Percentiles rank a stretch among this genome's conserved stretches.
These are phyloP conservation scores for Talaromyces ruber DNA, from an alignment of 495 filamentous ascomycete species.

Conservation along the genomic window DNA sequence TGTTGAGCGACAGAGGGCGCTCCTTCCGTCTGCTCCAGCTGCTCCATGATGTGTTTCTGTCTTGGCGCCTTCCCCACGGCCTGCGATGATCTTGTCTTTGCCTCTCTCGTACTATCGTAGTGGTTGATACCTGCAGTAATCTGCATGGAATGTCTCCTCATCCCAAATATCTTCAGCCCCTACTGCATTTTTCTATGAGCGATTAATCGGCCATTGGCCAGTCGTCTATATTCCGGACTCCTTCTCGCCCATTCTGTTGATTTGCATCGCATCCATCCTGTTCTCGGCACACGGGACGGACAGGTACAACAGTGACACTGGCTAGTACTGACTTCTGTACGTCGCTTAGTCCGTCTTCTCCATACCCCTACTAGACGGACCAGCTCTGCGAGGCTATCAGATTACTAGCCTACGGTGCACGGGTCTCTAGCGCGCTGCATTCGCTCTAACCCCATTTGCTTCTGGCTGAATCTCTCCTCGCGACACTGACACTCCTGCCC, in stretches of 20 bases:
- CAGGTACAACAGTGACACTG: background rate
- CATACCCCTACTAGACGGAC: background rate
- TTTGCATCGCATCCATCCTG: background rate
- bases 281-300: background rate
- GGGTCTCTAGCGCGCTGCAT: background rate
- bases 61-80: background rate
- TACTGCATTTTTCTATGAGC: background rate
- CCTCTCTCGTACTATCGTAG: too few relatives aligned
- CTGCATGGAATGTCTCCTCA: background rate
- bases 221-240: background rate
- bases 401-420: conserved; percentile 1
- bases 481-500: too few relatives aligned
- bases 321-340: background rate
- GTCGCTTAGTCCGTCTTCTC: background rate
- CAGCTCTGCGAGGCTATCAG: background rate
- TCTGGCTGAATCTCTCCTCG: background rate
- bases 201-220: background rate
- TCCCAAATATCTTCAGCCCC: background rate
- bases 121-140: background rate
- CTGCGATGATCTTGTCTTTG: background rate
- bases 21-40: background rate
- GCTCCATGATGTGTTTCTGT: background rate
- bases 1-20: background rate
- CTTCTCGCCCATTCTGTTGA: background rate
- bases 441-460: background rate